Percentiles rank a stretch among this genome's conserved stretches.
These are phyloP conservation scores for Neofusicoccum cordaticola DNA, from an alignment of 2,329 filamentous ascomycete genomes.

Conservation along the genomic window DNA sequence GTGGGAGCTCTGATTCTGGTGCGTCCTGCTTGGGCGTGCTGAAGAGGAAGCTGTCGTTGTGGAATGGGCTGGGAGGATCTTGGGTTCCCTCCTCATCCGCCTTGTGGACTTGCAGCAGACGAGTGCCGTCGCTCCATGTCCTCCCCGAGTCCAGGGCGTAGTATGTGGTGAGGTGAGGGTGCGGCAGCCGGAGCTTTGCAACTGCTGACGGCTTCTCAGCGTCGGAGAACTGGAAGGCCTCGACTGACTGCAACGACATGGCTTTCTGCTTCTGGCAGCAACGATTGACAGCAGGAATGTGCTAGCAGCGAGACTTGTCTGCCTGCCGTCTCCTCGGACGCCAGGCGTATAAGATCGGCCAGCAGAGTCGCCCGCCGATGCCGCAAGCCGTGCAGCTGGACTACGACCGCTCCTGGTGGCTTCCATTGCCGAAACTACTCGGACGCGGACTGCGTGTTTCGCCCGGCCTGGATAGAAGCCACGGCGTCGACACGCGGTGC, in stretches of 20 bases:
- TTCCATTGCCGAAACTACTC: background rate
- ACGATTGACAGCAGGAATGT: background rate
- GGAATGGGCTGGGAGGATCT: slow-evolving; percentile 26
- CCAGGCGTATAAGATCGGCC: background rate
- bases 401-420: background rate
- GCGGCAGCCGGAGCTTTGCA: slow-evolving; percentile 22
- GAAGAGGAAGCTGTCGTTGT: slow-evolving; percentile 32
- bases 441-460: background rate
- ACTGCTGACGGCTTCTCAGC: background rate
- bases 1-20: slow-evolving; percentile 24
- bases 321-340: background rate
- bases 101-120: background rate
- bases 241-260: background rate
- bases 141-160: background rate
- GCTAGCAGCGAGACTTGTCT: background rate
- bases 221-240: background rate
- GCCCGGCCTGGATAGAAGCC: background rate
- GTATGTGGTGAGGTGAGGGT: slow-evolving; percentile 38
- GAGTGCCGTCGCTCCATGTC: background rate
- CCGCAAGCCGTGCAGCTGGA: background rate
- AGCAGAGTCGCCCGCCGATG: background rate
- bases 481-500: background rate
- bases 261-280: background rate
- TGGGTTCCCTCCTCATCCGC: slow-evolving; percentile 19
- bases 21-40: slow-evolving; percentile 14